phyloP scores from a whole-genome alignment of 306 rosid genomes.

The Mimosa pudica region DNA sequence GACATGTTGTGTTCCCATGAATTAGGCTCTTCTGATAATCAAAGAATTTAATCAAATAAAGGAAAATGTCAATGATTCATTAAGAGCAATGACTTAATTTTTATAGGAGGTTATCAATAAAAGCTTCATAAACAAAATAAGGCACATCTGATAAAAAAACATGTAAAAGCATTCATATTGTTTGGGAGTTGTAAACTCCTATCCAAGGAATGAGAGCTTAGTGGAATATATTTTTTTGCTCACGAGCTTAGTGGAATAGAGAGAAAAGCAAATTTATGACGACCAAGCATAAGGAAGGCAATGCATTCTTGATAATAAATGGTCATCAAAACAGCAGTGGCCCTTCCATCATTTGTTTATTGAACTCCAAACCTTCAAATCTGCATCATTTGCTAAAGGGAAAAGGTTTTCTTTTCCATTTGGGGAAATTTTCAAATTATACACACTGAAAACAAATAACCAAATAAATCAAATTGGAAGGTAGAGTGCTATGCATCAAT shows the following conservation, averaged over 20 bases:
- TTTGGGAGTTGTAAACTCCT: not conserved
- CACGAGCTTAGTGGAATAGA: no score
- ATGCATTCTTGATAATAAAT: not conserved
- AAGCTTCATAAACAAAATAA: not conserved
- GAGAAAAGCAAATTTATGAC: not conserved
- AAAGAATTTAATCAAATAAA: not conserved
- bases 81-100: not conserved
- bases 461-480: not conserved
- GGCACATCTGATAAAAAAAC: not conserved
- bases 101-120: not conserved
- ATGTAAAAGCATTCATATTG: no score
- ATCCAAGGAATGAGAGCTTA: not conserved
- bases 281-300: constrained; percentile 6
- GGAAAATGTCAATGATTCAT: not conserved
- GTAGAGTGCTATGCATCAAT: not conserved
- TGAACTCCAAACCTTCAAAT: constrained; percentile 70
- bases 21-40: not conserved
- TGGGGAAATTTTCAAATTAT: constrained; percentile 44
- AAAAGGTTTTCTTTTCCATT: constrained; percentile 83
- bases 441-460: not conserved
- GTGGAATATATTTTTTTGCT: no score
- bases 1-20: not conserved
- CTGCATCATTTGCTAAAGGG: constrained; percentile 97
- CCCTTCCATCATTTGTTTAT: constrained; percentile 66
- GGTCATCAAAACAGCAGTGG: not conserved